A percentile compares a stretch with the other conserved stretches of the same genome.
phyloP scores from a whole-genome alignment of 108 stramenopile species.

The Fragilaria crotonensis region DNA sequence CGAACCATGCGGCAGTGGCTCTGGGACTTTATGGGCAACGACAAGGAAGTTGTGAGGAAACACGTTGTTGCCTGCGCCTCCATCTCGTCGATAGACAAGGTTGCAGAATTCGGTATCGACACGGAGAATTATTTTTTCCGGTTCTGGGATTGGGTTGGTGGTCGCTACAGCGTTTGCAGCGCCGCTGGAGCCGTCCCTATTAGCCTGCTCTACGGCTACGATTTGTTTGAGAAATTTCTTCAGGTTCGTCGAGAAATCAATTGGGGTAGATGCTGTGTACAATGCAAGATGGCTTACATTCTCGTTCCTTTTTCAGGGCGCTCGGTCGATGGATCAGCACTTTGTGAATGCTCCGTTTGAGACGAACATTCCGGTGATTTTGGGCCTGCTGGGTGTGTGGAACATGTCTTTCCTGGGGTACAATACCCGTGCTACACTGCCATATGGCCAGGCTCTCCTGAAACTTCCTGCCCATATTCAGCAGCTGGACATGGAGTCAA shows the following conservation, averaged over 20 bases:
- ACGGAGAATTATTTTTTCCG: slow-evolving; percentile 84
- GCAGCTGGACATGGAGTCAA: slow-evolving; percentile 98
- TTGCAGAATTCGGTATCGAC: slow-evolving; percentile 85
- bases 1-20: slow-evolving; percentile 96
- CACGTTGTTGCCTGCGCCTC: slow-evolving; percentile 95
- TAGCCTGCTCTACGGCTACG: slow-evolving; percentile 87
- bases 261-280: background rate
- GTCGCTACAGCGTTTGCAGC: slow-evolving; percentile 91
- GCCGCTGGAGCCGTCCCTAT: slow-evolving; percentile 91
- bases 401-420: slow-evolving; percentile 95
- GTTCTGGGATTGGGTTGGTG: slow-evolving; percentile 98
- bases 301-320: slow-evolving; percentile 60
- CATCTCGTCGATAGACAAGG: slow-evolving; percentile 59
- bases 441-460: slow-evolving; percentile 96
- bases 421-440: slow-evolving; percentile 77
- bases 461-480: slow-evolving; percentile 99
- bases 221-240: slow-evolving; percentile 89
- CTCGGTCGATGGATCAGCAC: slow-evolving; percentile 94
- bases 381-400: slow-evolving; percentile 98
- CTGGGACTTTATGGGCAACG: slow-evolving; percentile 89
- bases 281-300: background rate
- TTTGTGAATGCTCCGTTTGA: slow-evolving; percentile 88
- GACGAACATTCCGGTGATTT: slow-evolving; percentile 92
- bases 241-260: slow-evolving; percentile 34
- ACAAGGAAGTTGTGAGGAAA: slow-evolving; percentile 85